Conservation (phyloP, 345 rosid genomes). For the Citrus glauca region DNA sequence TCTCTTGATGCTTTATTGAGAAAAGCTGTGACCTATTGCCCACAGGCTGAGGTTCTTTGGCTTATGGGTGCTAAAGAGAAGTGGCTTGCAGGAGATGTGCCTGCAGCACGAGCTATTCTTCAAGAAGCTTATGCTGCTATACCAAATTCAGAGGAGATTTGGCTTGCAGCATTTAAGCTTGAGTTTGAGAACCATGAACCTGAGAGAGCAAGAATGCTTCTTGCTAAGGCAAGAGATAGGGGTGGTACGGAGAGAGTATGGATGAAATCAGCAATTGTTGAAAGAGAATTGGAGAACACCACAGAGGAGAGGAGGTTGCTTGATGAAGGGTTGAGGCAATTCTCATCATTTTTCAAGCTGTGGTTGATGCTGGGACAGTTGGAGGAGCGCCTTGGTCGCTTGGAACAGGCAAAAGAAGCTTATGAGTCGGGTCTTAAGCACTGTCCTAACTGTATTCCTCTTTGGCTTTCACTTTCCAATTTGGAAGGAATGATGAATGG, state of each 20-base stretch:
- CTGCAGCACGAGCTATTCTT: slow-evolving; percentile 86
- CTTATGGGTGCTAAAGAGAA: slow-evolving; percentile 98
- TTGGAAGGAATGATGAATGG: slow-evolving; percentile 82
- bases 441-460: slow-evolving; percentile 60
- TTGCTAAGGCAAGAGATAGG: slow-evolving; percentile 88
- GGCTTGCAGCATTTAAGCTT: slow-evolving; percentile 97
- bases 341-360: slow-evolving; percentile 79
- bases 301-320: slow-evolving; percentile 80
- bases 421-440: slow-evolving; percentile 65
- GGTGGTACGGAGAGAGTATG: slow-evolving; percentile 97
- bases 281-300: slow-evolving; percentile 75
- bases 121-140: slow-evolving; percentile 95
- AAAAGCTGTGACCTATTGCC: slow-evolving; percentile 80
- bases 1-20: slow-evolving; percentile 83
- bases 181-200: slow-evolving; percentile 97
- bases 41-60: slow-evolving; percentile 96
- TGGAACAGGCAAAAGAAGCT: slow-evolving; percentile 62
- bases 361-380: slow-evolving; percentile 98
- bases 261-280: slow-evolving; percentile 98
- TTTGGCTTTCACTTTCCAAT: slow-evolving; percentile 78
- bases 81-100: slow-evolving; percentile 98
- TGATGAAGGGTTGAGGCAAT: slow-evolving; percentile 74
- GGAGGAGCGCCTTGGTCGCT: slow-evolving; percentile 62
- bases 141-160: slow-evolving; percentile 87
- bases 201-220: slow-evolving; percentile 91